Evolutionary conservation across 352 stramenopile species (phyloP).

Genomic region (Phytophthora sp.): DNA sequence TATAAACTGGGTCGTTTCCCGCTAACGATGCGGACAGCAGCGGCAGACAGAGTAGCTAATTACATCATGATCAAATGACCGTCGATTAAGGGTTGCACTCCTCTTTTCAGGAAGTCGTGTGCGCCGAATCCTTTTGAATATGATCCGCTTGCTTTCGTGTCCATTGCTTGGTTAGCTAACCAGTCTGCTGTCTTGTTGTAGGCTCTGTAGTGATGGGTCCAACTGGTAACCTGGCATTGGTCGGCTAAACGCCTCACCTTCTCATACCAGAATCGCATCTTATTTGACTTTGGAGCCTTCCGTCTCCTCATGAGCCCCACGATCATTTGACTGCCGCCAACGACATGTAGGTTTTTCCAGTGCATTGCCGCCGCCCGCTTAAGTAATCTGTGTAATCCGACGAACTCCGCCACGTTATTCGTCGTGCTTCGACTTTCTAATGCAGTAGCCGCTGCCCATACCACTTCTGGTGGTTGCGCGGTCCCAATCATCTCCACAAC

Average conservation of each 20-base stretch:
- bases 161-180: background rate
- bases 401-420: slow-evolving; percentile 8
- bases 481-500: background rate
- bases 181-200: background rate
- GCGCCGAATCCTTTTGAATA: too few relatives aligned
- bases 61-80: too few relatives aligned
- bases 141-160: background rate
- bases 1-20: too few relatives aligned
- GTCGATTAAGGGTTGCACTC: too few relatives aligned
- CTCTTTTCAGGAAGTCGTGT: too few relatives aligned
- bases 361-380: background rate
- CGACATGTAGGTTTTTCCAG: background rate
- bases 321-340: slow-evolving; percentile 12
- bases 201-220: background rate
- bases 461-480: background rate
- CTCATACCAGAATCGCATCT: background rate
- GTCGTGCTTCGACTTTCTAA: background rate
- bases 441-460: background rate
- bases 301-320: slow-evolving; percentile 30
- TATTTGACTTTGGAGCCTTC: background rate
- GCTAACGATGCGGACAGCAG: too few relatives aligned
- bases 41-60: too few relatives aligned
- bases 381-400: background rate
- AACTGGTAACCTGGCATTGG: background rate
- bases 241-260: background rate